Percentiles rank a stretch among this genome's conserved stretches.
Conservation (phyloP, 805 yeast species). For the Pichia scutulata region DNA sequence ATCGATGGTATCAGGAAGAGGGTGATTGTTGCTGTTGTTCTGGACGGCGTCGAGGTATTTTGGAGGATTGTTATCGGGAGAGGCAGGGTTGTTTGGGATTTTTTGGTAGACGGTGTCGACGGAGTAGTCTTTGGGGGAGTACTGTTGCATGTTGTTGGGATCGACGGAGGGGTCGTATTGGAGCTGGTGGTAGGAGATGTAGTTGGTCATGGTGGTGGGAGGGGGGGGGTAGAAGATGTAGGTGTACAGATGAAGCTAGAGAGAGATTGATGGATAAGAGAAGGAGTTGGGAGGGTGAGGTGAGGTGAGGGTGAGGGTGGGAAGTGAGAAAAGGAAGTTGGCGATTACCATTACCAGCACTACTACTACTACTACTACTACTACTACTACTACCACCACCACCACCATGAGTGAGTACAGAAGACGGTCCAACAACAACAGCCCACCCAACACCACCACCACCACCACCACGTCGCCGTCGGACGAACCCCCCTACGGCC, state of each 20-base stretch:
- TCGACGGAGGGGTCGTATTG: constrained; percentile 26
- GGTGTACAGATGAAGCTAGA: not conserved
- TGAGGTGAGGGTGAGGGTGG: no score
- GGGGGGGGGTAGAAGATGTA: not conserved
- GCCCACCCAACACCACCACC: not conserved
- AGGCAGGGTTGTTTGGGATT: not conserved
- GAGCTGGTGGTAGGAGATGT: constrained; percentile 14
- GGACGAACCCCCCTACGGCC: not conserved
- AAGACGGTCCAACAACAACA: not conserved
- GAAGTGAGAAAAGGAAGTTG: no score
- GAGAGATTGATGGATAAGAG: not conserved
- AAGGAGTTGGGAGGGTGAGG: not conserved
- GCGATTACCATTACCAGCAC: no score
- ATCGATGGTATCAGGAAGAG: not conserved
- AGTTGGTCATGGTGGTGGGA: not conserved
- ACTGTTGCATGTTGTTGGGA: constrained; percentile 27
- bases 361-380: no score
- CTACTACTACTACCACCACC: no score
- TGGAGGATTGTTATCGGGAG: not conserved
- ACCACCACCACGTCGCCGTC: not conserved
- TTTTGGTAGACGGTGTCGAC: constrained; percentile 12
- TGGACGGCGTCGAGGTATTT: not conserved
- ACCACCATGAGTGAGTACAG: not conserved
- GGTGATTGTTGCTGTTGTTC: no score
- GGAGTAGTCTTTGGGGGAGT: constrained; percentile 24